These are phyloP conservation scores for Byssochlamys sp. DNA, from an alignment of 2,329 filamentous ascomycete genomes.

Conservation along the genomic window DNA sequence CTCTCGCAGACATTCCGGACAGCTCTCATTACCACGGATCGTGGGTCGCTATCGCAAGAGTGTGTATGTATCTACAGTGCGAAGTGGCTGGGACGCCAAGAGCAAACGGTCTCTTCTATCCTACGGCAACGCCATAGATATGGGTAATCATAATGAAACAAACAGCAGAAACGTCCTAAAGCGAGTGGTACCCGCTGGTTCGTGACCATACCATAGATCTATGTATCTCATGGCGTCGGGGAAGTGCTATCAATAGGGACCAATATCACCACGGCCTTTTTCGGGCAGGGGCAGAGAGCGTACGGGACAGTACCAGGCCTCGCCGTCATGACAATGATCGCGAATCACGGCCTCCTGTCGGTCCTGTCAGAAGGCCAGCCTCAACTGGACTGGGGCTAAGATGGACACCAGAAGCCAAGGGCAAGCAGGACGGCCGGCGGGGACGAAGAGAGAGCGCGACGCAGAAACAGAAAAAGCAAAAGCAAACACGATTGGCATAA, in stretches of 20 bases:
- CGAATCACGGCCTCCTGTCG: not conserved
- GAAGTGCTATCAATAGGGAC: not conserved
- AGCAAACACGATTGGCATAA: not conserved
- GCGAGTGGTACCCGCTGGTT: not conserved
- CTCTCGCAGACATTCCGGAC: not conserved
- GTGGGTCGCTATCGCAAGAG: not conserved
- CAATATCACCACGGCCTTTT: not conserved
- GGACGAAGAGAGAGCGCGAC: not conserved
- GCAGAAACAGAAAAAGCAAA: not conserved
- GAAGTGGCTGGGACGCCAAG: not conserved
- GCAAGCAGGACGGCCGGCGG: not conserved
- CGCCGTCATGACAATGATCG: not conserved
- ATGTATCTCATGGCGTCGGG: not conserved
- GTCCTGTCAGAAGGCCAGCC: not conserved
- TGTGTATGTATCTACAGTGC: not conserved
- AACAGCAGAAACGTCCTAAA: not conserved
- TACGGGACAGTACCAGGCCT: not conserved
- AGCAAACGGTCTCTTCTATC: not conserved
- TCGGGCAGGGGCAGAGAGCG: not conserved
- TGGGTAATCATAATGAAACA: not conserved
- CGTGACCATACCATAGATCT: not conserved
- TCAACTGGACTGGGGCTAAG: not conserved
- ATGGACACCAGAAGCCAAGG: not conserved
- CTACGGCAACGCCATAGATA: not conserved
- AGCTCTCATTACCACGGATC: not conserved